Evolutionary conservation across 805 yeast genomes (phyloP).

Genomic region (Metschnikowia corniflorae): DNA sequence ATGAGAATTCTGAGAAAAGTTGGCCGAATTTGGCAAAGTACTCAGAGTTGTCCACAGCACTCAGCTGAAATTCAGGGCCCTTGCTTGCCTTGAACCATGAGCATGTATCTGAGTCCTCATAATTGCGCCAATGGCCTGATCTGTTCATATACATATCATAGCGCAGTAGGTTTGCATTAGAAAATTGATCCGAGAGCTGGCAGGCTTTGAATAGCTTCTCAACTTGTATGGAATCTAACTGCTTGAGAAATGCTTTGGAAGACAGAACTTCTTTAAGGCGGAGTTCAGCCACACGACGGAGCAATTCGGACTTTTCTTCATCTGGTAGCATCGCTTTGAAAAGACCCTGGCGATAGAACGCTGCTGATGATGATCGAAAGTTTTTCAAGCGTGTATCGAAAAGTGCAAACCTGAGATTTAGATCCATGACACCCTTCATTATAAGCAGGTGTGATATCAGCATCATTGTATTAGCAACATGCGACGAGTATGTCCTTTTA

Average conservation of each 20-base stretch:
- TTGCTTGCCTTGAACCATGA: slow-evolving; percentile 17
- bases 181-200: slow-evolving; percentile 19
- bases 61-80: slow-evolving; percentile 16
- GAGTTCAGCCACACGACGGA: slow-evolving; percentile 13
- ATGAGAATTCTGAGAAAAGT: slow-evolving; percentile 17
- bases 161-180: slow-evolving; percentile 23
- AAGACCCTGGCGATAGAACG: slow-evolving; percentile 18
- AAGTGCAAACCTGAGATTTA: slow-evolving; percentile 24
- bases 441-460: slow-evolving; percentile 22
- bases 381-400: slow-evolving; percentile 6
- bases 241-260: not conserved
- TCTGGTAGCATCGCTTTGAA: slow-evolving; percentile 19
- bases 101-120: slow-evolving; percentile 28
- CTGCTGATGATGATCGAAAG: not conserved
- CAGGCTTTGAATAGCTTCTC: slow-evolving; percentile 13
- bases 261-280: not conserved
- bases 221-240: not conserved
- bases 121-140: slow-evolving; percentile 32
- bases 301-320: slow-evolving; percentile 17
- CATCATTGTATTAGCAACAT: slow-evolving; percentile 23
- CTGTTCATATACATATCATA: slow-evolving; percentile 24
- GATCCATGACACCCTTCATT: slow-evolving; percentile 27
- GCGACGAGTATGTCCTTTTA: slow-evolving; percentile 12
- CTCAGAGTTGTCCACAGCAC: slow-evolving; percentile 19
- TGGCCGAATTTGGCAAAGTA: slow-evolving; percentile 19